Conservation (phyloP, 2,329 filamentous ascomycete genomes). For the Fusarium oxysporum region DNA sequence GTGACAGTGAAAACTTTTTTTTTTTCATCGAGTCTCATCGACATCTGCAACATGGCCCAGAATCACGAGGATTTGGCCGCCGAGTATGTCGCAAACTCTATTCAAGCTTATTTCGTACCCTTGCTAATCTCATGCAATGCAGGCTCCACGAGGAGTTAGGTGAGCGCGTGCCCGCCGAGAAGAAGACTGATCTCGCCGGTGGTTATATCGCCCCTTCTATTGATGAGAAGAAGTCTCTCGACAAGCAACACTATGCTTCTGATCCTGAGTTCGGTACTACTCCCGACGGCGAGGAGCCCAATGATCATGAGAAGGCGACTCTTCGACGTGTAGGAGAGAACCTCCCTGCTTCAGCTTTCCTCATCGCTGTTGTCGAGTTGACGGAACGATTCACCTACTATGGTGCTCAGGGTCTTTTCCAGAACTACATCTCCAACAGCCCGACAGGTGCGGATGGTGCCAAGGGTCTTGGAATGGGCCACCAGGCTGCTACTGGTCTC, state of each 20-base stretch:
- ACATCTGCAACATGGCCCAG: slow-evolving; percentile 46
- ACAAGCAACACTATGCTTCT: slow-evolving; percentile 38
- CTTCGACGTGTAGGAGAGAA: slow-evolving; percentile 66
- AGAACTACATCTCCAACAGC: slow-evolving; percentile 63
- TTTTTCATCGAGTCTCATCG: not conserved
- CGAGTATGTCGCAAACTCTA: slow-evolving; percentile 44
- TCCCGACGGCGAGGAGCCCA: slow-evolving; percentile 64
- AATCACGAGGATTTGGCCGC: slow-evolving; percentile 50
- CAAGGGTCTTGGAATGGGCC: slow-evolving; percentile 66
- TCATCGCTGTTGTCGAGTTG: slow-evolving; percentile 67
- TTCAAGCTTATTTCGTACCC: slow-evolving; percentile 16
- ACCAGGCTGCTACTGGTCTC: slow-evolving; percentile 65
- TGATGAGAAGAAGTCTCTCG: slow-evolving; percentile 42
- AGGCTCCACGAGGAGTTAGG: slow-evolving; percentile 48
- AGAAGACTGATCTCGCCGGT: slow-evolving; percentile 42
- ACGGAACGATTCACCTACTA: slow-evolving; percentile 70
- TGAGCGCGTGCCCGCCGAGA: slow-evolving; percentile 39
- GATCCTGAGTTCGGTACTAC: slow-evolving; percentile 48
- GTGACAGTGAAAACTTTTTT: slow-evolving; percentile 18
- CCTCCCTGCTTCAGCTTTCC: slow-evolving; percentile 65
- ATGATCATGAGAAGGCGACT: slow-evolving; percentile 60
- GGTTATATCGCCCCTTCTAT: slow-evolving; percentile 40
- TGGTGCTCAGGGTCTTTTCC: slow-evolving; percentile 64
- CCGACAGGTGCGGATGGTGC: slow-evolving; percentile 52
- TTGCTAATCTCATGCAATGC: slow-evolving; percentile 14